Evolutionary conservation across 2,329 filamentous ascomycete genomes (phyloP).

Genomic region (Fusarium abutilonis): DNA sequence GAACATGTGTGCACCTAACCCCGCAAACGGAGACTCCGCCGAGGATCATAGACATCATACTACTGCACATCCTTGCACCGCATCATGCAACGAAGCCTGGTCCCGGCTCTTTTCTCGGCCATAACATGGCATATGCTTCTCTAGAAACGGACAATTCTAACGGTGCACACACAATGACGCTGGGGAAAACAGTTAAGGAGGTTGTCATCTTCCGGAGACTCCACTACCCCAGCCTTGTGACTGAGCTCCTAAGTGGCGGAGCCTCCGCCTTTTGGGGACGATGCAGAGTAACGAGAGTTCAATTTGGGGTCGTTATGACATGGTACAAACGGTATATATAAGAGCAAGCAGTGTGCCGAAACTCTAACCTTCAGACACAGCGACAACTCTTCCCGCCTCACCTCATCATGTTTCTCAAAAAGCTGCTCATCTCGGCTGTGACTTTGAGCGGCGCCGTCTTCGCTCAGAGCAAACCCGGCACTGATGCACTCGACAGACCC

Average conservation of each 20-base stretch:
- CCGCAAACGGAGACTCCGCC: constrained; percentile 25
- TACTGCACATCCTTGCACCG: constrained; percentile 7
- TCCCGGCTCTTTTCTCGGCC: constrained; percentile 37
- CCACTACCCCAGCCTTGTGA: not conserved
- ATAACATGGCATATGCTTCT: constrained; percentile 2
- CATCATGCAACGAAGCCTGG: constrained; percentile 21
- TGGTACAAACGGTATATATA: constrained; percentile 19
- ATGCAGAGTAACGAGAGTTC: constrained; percentile 16
- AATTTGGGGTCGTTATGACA: not conserved
- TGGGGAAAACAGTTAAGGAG: not conserved
- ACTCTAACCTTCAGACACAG: not conserved
- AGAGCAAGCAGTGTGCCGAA: not conserved
- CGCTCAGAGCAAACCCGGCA: constrained; percentile 36
- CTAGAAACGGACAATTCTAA: not conserved
- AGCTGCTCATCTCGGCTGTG: constrained; percentile 25
- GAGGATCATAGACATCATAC: constrained; percentile 2
- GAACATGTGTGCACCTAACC: constrained; percentile 8
- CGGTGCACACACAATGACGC: not conserved
- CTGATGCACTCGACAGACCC: constrained; percentile 27
- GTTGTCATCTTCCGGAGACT: not conserved
- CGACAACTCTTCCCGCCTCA: constrained; percentile 7
- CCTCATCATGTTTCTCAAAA: constrained; percentile 31
- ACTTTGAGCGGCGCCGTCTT: constrained; percentile 27
- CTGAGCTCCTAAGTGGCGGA: constrained; percentile 8
- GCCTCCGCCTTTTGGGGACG: constrained; percentile 18